Evolutionary conservation across 331 rosid genomes (phyloP), one percentile per base, ranked within the genome.

Genomic region (Quercus phellos): DNA sequence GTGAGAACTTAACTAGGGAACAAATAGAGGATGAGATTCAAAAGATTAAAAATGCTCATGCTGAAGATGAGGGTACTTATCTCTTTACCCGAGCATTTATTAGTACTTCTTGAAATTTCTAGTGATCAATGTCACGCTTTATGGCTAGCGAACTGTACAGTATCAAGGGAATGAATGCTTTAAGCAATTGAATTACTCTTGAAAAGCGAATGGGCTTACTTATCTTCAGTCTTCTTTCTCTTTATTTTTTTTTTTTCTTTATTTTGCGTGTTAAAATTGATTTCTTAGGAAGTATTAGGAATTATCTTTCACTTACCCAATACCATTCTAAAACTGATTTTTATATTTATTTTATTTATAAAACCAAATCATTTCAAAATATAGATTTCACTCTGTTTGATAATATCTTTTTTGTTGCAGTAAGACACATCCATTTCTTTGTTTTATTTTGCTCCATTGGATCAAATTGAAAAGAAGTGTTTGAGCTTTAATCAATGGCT

Each of bases 41-140:
- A 86, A 96, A 91, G 85, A 80, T 95, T 32, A 95, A 95, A 88
- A 87, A 91, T 81, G 97, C 88, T 72, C 97, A 93, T 79, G 97
- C 94, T 73, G 97, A 89, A 77, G 99, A 95, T 74, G 94, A 95
- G 83, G 99, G 99, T 95, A 68, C 55, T 72, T 73, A 50, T 73
- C 46, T 79, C 16, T 74, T 63, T 73, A 9, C 46, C 74, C 38
- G 55, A 60, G 21, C 24, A 27, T 76, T 11, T 61, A 34, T 11
- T 53, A 54, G 30, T 75, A 61, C 38, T 61, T 61, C 71, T 72
- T 30, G 19, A 54, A 51, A 75, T 72, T 70, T 3, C 51, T 51
- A 18, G 63, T 56, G 55, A 12, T 66, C 70, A 21, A 4, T 51
- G 6, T 54, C 22, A 21, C 16, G 6, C 29, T 74, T 30, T n/a